Evolutionary conservation across 2,329 filamentous ascomycete species (phyloP).

Genomic region (Chalara sp.): DNA sequence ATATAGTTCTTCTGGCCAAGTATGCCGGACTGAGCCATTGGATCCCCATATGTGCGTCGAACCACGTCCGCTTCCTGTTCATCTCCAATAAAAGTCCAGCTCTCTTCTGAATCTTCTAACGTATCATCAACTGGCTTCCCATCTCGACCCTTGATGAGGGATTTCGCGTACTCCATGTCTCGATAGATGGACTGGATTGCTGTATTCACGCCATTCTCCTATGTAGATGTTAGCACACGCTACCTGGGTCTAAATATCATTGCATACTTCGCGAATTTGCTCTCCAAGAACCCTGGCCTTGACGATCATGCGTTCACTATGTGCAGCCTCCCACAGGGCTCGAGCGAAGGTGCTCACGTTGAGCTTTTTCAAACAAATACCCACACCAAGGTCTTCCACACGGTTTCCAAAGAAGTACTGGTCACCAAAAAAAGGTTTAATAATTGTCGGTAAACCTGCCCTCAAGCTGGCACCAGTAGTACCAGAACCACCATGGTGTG

Average conservation of each 20-base stretch:
- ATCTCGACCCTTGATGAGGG: conserved; percentile 64
- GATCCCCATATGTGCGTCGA: conserved; percentile 24
- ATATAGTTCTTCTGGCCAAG: conserved; percentile 4
- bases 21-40: conserved; percentile 19
- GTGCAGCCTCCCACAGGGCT: conserved; percentile 85
- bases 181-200: conserved; percentile 92
- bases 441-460: conserved; percentile 86
- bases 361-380: conserved; percentile 81
- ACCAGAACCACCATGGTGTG: conserved; percentile 89
- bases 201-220: conserved; percentile 86
- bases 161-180: conserved; percentile 86
- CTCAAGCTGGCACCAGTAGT: conserved; percentile 91
- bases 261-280: conserved; percentile 73
- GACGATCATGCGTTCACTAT: conserved; percentile 83
- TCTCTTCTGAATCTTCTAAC: conserved; percentile 63
- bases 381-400: conserved; percentile 89
- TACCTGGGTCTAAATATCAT: not conserved
- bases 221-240: conserved; percentile 23
- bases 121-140: conserved; percentile 47
- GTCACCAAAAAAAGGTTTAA: conserved; percentile 95
- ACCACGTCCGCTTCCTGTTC: conserved; percentile 26
- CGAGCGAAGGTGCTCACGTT: conserved; percentile 80
- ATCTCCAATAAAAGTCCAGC: conserved; percentile 81
- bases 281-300: conserved; percentile 79
- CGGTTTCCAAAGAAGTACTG: conserved; percentile 92